A percentile compares a stretch with the other conserved stretches of the same genome.
phyloP scores from a whole-genome alignment of 225 moss, liverwort and hornwort genomes.

The Pseudisothecium myosuroides region DNA sequence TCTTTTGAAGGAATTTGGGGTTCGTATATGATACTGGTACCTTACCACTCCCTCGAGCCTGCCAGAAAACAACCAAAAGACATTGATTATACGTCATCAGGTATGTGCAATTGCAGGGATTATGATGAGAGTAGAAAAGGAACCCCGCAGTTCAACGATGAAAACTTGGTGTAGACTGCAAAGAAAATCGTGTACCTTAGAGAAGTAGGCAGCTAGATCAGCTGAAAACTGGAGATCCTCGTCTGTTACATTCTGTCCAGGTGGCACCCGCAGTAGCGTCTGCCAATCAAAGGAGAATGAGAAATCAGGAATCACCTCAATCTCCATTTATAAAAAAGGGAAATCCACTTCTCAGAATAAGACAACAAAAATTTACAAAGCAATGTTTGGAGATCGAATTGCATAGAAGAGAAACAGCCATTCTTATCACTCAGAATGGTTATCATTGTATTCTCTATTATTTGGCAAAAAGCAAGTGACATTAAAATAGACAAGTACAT shows the following conservation, averaged over 20 bases:
- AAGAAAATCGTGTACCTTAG: constrained; percentile 23
- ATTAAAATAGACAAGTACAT: background rate
- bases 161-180: background rate
- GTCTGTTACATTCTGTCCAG: constrained; percentile 33
- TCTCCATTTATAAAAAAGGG: background rate
- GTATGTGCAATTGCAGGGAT: background rate
- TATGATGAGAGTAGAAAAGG: background rate
- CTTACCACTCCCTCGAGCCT: constrained; percentile 48
- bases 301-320: background rate
- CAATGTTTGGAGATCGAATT: background rate
- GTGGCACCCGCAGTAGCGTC: constrained; percentile 42
- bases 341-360: background rate
- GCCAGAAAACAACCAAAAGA: background rate
- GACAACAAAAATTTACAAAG: background rate
- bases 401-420: background rate
- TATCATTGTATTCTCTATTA: background rate
- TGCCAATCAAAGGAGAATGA: background rate
- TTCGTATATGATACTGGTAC: constrained; percentile 40
- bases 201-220: constrained; percentile 43
- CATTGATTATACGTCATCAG: background rate
- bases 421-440: background rate
- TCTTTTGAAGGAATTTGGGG: constrained; percentile 29
- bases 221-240: constrained; percentile 48
- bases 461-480: background rate
- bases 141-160: background rate